A percentile compares a stretch with the other conserved stretches of the same genome.
phyloP scores from a whole-genome alignment of 306 rosid genomes.

The Cucurbita maxima region DNA sequence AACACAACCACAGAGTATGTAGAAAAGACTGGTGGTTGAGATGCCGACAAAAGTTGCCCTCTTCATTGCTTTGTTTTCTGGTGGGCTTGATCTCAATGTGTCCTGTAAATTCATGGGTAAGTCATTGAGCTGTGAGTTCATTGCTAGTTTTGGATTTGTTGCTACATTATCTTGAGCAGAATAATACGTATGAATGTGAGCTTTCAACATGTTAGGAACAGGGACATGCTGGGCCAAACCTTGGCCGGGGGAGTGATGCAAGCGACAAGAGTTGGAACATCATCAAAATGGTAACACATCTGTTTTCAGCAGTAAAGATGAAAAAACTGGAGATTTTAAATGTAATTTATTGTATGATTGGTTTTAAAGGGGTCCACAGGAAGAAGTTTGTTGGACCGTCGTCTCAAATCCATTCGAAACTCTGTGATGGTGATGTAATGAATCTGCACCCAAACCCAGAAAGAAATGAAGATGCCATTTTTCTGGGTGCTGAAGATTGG shows the following conservation, averaged over 20 bases:
- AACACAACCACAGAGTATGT: conserved; percentile 62
- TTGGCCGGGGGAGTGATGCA: neutral
- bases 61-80: conserved; percentile 83
- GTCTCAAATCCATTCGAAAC: neutral
- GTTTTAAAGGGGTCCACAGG: neutral
- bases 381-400: conserved; percentile 1
- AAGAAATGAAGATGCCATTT: neutral
- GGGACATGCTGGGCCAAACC: neutral
- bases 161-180: neutral
- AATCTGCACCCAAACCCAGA: neutral
- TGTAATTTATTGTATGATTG: neutral
- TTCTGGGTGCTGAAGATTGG: neutral
- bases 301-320: neutral
- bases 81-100: conserved; percentile 66
- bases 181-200: neutral
- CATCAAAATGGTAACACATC: neutral
- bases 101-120: conserved; percentile 35
- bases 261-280: neutral
- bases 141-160: neutral
- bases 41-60: conserved; percentile 65
- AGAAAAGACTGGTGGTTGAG: conserved; percentile 64
- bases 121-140: neutral
- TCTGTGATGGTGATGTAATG: neutral
- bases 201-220: neutral
- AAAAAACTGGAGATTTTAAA: neutral